Evolutionary conservation across 345 rosid species (phyloP).

Genomic region (Geranium rotundifolium): DNA sequence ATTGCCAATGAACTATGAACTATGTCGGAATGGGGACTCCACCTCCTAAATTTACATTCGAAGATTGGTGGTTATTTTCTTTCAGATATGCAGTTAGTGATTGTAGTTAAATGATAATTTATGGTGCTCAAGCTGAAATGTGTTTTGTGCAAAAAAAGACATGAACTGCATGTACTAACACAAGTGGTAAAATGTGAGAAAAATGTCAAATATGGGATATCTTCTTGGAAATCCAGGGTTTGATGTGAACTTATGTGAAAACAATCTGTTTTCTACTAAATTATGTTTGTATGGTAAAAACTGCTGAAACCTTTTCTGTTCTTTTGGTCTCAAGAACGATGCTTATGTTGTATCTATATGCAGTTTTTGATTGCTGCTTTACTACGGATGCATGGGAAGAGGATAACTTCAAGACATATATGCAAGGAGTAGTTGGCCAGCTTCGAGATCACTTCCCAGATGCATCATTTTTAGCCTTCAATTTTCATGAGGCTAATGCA

Average conservation of each 20-base stretch:
- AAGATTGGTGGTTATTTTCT: too few species aligned
- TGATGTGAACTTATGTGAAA: not conserved
- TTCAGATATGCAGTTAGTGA: not conserved
- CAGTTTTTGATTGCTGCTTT: constrained; percentile 91
- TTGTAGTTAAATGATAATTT: not conserved
- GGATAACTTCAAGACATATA: constrained; percentile 48
- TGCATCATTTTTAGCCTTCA: constrained; percentile 71
- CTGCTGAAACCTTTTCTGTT: not conserved
- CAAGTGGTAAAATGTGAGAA: too few species aligned
- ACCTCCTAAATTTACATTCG: too few species aligned
- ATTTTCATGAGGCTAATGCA: constrained; percentile 68
- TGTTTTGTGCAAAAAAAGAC: too few species aligned
- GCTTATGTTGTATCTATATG: constrained; percentile 8
- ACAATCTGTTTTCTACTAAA: not conserved
- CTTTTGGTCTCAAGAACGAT: too few species aligned
- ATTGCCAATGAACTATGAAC: too few species aligned
- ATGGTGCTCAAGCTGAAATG: not conserved
- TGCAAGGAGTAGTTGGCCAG: constrained; percentile 55
- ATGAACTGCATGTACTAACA: too few species aligned
- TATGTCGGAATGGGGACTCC: too few species aligned
- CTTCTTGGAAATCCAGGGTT: not conserved
- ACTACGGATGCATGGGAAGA: constrained; percentile 55
- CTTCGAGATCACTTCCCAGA: constrained; percentile 68
- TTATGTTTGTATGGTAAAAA: too few species aligned
- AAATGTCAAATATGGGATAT: not conserved